phyloP scores from a whole-genome alignment of 495 filamentous ascomycete genomes.

The Astrocystis sublimbata region DNA sequence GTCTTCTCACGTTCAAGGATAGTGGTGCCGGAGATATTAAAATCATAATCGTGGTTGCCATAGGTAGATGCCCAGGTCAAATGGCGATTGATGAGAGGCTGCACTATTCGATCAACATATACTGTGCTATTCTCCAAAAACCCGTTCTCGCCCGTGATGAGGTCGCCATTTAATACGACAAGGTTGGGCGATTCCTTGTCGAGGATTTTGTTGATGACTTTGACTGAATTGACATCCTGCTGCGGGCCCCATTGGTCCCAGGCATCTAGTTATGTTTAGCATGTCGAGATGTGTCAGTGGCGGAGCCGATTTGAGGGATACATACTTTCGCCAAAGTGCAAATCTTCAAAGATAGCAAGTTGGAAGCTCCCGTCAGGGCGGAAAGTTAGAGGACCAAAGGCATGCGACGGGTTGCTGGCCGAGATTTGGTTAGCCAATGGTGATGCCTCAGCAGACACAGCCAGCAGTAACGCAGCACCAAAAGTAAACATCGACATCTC shows the following conservation, averaged over 20 bases:
- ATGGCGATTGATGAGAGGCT: conserved; percentile 51
- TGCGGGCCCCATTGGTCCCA: conserved; percentile 58
- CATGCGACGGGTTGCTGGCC: conserved; percentile 14
- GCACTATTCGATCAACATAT: conserved; percentile 64
- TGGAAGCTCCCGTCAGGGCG: conserved; percentile 43
- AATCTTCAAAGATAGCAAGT: conserved; percentile 63
- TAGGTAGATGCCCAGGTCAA: conserved; percentile 69
- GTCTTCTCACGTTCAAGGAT: conserved; percentile 57
- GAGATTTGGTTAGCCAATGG: conserved; percentile 16
- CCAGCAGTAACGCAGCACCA: conserved; percentile 17
- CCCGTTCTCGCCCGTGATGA: conserved; percentile 70
- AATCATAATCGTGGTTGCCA: conserved; percentile 71
- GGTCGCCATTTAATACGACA: conserved; percentile 72
- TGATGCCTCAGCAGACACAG: not conserved
- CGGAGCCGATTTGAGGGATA: not conserved
- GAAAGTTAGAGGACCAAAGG: conserved; percentile 41
- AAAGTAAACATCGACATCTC: conserved; percentile 6
- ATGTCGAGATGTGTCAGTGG: not conserved
- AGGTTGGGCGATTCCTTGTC: conserved; percentile 57
- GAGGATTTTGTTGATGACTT: conserved; percentile 62
- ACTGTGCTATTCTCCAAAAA: conserved; percentile 56
- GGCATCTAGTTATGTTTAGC: conserved; percentile 33
- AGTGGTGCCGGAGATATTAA: conserved; percentile 55
- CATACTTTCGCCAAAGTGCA: conserved; percentile 69
- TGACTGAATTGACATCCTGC: conserved; percentile 60